Percentiles rank a stretch among this genome's conserved stretches.
These are phyloP conservation scores for Globisporangium echinulatum DNA, from an alignment of 352 stramenopile genomes.

Conservation along the genomic window DNA sequence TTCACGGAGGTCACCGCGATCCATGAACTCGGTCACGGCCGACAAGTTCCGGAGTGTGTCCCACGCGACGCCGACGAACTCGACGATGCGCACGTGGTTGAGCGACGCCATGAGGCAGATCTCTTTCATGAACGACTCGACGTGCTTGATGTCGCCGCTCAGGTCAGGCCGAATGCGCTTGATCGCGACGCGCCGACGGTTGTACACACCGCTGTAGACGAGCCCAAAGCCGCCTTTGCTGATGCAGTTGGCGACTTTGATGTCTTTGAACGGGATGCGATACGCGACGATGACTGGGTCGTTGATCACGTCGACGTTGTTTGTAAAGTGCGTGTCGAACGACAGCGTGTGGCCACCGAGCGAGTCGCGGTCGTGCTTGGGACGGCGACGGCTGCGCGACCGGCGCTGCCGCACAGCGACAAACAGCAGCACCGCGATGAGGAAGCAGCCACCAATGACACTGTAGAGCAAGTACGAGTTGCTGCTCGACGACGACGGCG, in stretches of 20 bases:
- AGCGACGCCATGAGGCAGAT: constrained; percentile 60
- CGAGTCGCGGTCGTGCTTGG: constrained; percentile 27
- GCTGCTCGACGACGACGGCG: constrained; percentile 12
- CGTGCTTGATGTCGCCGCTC: constrained; percentile 40
- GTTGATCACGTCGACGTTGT: constrained; percentile 49
- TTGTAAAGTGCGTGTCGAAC: constrained; percentile 48
- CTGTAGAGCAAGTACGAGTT: constrained; percentile 40
- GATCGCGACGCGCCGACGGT: constrained; percentile 52
- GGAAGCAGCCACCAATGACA: constrained; percentile 29
- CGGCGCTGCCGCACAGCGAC: constrained; percentile 36
- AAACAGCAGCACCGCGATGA: constrained; percentile 45
- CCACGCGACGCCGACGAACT: constrained; percentile 66
- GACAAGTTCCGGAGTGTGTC: constrained; percentile 47
- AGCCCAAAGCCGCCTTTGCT: constrained; percentile 58
- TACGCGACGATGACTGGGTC: constrained; percentile 54
- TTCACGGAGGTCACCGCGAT: constrained; percentile 55
- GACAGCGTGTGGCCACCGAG: constrained; percentile 51
- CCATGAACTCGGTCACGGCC: constrained; percentile 70
- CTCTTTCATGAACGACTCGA: constrained; percentile 60
- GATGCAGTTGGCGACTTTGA: constrained; percentile 52
- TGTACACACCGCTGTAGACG: constrained; percentile 60
- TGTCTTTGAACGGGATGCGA: constrained; percentile 55
- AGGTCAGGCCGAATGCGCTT: constrained; percentile 54
- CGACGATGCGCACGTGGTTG: constrained; percentile 51
- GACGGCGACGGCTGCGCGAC: constrained; percentile 22